Conservation (phyloP, 768 basidiomycete genomes). For the Xerocomus spinulosus region DNA sequence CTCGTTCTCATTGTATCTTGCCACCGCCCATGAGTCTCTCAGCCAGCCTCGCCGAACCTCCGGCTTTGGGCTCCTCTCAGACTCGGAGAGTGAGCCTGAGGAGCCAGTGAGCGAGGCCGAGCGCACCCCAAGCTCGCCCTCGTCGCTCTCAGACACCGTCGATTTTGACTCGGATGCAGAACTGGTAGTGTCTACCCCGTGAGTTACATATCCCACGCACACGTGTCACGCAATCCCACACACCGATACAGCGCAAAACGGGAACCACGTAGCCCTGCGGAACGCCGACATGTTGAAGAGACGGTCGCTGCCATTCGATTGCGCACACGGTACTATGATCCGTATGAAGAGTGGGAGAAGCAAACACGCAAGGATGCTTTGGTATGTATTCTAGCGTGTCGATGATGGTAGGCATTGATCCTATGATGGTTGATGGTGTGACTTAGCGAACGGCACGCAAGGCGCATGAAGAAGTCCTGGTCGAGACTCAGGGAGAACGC, state of each 20-base stretch:
- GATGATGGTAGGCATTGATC: no score
- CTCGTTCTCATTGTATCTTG: slow-evolving; percentile 2
- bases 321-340: slow-evolving; percentile 40
- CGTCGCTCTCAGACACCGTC: slow-evolving; percentile 38
- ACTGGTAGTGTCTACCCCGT: slow-evolving; percentile 31
- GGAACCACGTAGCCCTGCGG: slow-evolving; percentile 24
- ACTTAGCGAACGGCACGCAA: slow-evolving; percentile 38
- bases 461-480: slow-evolving; percentile 20
- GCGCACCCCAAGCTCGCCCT: slow-evolving; percentile 25
- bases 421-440: not conserved
- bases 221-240: not conserved
- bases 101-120: slow-evolving; percentile 37
- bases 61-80: slow-evolving; percentile 52
- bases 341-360: slow-evolving; percentile 51
- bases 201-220: slow-evolving; percentile 15
- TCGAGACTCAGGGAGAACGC: slow-evolving; percentile 17
- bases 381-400: slow-evolving; percentile 26
- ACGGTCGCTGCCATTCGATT: slow-evolving; percentile 45
- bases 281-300: slow-evolving; percentile 39
- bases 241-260: slow-evolving; percentile 15
- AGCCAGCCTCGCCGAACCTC: slow-evolving; percentile 36
- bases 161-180: slow-evolving; percentile 43
- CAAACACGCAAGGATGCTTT: slow-evolving; percentile 43
- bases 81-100: slow-evolving; percentile 38
- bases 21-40: not conserved